Evolutionary conservation across 2,329 filamentous ascomycete species (phyloP), one percentile per base, ranked within the genome.

Genomic region (Aspergillus latus): DNA sequence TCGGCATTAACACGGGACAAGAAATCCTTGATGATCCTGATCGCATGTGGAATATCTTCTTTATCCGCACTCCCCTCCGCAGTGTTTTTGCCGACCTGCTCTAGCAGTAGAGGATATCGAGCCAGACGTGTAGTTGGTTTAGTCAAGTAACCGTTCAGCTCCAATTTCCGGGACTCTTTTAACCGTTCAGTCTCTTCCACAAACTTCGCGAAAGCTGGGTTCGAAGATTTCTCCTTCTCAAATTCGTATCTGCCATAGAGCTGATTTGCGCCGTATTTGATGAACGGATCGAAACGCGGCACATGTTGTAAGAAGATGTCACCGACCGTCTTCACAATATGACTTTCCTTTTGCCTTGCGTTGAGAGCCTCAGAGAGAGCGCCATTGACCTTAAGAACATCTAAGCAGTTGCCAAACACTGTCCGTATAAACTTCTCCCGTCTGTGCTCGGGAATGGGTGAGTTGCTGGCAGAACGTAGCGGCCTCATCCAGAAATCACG

Each of bases 401-500:
- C 94, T 71, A 96, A 86, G 64, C 94, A 93, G 71, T 99, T 97
- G 65, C 89, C 92, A 74, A 99, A 99, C 40, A 99, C 96, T 1
- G 88, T 95, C 65, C 90, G 87, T 56, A 99, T 93, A 61, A 96
- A 95, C 68, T 89, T 90, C 63, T 97, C 93, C 59, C 92, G 86
- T 57, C 90, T 86, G 58, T 90, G 86, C 62, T 94, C 86, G 4
- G 94, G 93, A 61, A 99, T 95, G 0, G 92, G 93, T 3, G 93
- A 97, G 15, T 82, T 81, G 55, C 83, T 83, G 15, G 88, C 87
- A 29, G 88, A 89, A 49, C 92, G 86, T 56, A 99, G 77, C 8
- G 94, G 94, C 64, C 94, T 84, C 78, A 99, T 96, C 94, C 94
- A 99, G 80, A 97, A 99, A 77, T 99, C 94, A 59, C 94, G 86